Evolutionary conservation across 2,329 filamentous ascomycete species (phyloP).

Genomic region (Apiospora koreana): DNA sequence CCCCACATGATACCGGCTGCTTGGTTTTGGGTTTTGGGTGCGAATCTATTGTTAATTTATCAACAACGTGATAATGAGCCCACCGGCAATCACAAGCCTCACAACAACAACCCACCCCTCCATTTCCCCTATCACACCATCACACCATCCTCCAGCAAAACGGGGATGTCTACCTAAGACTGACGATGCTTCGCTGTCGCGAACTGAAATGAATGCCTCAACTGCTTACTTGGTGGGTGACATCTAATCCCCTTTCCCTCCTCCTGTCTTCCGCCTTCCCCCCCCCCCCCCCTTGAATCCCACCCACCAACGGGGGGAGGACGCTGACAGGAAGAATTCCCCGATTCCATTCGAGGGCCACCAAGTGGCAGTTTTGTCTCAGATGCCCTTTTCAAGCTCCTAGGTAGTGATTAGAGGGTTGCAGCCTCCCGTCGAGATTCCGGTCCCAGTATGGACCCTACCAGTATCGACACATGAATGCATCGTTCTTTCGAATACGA

Average conservation of each 20-base stretch:
- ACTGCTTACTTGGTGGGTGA: not conserved
- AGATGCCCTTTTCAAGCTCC: not conserved
- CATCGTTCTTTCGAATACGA: not conserved
- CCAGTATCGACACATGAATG: not conserved
- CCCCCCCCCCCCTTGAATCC: not conserved
- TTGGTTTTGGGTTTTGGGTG: conserved; percentile 3
- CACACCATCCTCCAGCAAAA: not conserved
- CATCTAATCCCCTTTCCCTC: not conserved
- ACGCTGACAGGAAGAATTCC: conserved; percentile 4
- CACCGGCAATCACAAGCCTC: not conserved
- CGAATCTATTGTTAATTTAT: not conserved
- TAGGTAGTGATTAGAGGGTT: not conserved
- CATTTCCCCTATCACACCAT: not conserved
- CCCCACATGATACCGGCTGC: not conserved
- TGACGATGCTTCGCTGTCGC: not conserved
- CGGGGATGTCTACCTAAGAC: not conserved
- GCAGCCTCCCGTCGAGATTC: not conserved
- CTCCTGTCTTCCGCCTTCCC: not conserved
- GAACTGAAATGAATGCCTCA: not conserved
- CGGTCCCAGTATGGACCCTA: not conserved
- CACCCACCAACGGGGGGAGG: not conserved
- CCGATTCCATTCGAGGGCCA: not conserved
- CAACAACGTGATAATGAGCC: not conserved
- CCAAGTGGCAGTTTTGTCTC: not conserved
- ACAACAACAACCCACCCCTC: not conserved